phyloP scores from a whole-genome alignment of 345 rosid species.

The Hibiscus syriacus region DNA sequence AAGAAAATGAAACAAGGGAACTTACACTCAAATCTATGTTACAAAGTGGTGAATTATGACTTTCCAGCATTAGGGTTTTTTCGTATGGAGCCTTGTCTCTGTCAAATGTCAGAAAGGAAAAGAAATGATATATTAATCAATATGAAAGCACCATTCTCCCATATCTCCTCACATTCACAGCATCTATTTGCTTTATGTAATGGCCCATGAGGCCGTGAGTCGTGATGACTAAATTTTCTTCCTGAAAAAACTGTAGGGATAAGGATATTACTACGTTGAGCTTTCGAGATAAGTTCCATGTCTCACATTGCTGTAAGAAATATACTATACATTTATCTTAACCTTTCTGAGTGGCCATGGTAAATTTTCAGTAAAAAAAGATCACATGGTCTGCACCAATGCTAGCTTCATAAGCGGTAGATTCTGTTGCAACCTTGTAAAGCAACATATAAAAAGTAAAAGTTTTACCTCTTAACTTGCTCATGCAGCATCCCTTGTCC shows the following conservation, averaged over 20 bases:
- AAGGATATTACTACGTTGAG: background rate
- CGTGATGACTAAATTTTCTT: background rate
- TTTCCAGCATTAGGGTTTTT: slow-evolving; percentile 47
- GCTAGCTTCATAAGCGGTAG: background rate
- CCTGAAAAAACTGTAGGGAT: background rate
- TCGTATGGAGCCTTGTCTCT: slow-evolving; percentile 67
- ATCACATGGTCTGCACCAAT: background rate
- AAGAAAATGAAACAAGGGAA: background rate
- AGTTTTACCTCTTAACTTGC: slow-evolving; percentile 51
- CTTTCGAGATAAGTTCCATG: background rate
- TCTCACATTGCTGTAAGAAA: background rate
- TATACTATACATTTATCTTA: slow-evolving; percentile 2
- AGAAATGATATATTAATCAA: slow-evolving; percentile 10
- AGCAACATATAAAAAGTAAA: background rate
- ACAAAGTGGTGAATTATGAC: slow-evolving; percentile 56
- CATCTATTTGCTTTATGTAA: slow-evolving; percentile 6
- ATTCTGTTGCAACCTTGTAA: background rate
- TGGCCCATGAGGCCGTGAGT: background rate
- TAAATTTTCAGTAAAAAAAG: background rate
- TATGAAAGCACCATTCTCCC: slow-evolving; percentile 1
- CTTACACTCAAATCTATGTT: slow-evolving; percentile 68
- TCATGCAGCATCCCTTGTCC: slow-evolving; percentile 52
- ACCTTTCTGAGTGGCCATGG: background rate
- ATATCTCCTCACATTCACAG: background rate
- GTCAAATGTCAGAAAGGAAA: slow-evolving; percentile 25